Evolutionary conservation across 106 monocot genomes (phyloP).

Genomic region (Platanthera zijinensis): DNA sequence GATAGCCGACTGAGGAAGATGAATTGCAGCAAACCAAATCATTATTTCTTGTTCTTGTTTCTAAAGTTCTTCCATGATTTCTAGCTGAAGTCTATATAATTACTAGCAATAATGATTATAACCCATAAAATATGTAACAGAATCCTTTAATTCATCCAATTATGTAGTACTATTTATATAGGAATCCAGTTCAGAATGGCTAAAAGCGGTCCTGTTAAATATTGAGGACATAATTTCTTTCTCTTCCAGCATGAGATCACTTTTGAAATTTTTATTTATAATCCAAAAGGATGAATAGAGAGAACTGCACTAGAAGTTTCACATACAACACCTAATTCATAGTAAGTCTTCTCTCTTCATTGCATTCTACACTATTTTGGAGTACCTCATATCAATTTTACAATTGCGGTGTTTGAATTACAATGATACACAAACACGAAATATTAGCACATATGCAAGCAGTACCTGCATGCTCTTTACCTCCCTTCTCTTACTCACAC

Average conservation of each 20-base stretch:
- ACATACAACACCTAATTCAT: background rate
- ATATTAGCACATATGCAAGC: too few relatives aligned
- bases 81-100: background rate
- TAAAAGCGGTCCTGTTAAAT: background rate
- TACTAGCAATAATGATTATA: background rate
- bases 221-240: background rate
- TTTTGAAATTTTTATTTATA: background rate
- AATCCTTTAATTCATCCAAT: background rate
- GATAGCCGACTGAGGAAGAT: conserved; percentile 5
- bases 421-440: background rate
- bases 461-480: too few relatives aligned
- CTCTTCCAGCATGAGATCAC: background rate
- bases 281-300: background rate
- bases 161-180: background rate
- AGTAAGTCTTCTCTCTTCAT: background rate
- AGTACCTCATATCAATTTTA: background rate
- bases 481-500: too few relatives aligned
- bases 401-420: background rate
- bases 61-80: background rate
- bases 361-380: background rate
- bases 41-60: background rate
- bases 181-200: background rate
- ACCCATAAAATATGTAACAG: background rate
- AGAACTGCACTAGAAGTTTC: background rate
- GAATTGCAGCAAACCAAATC: background rate